These are phyloP conservation scores for Blastomyces emzantsi DNA, from an alignment of 2,329 filamentous ascomycete genomes.

Conservation along the genomic window DNA sequence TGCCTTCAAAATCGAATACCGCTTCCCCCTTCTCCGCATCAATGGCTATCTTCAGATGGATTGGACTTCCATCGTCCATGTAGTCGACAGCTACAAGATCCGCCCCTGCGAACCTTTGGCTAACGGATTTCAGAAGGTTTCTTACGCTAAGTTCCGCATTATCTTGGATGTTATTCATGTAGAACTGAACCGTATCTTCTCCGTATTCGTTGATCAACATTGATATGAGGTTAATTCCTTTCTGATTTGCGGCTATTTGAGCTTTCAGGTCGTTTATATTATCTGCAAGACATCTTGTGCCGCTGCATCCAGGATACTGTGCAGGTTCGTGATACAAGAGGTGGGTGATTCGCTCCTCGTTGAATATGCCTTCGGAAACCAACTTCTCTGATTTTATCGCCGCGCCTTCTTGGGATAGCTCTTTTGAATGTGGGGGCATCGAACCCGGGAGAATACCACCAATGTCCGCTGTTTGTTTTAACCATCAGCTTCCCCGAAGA, in stretches of 20 bases:
- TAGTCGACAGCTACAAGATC: conserved; percentile 62
- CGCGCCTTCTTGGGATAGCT: conserved; percentile 57
- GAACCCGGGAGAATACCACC: conserved; percentile 68
- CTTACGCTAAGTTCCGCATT: conserved; percentile 67
- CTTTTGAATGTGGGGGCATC: conserved; percentile 66
- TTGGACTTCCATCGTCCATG: conserved; percentile 78
- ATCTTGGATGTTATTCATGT: conserved; percentile 69
- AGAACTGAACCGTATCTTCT: conserved; percentile 62
- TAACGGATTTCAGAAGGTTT: conserved; percentile 58
- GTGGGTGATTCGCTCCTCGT: conserved; percentile 62
- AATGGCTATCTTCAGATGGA: conserved; percentile 62
- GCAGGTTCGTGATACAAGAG: conserved; percentile 62
- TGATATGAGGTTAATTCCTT: conserved; percentile 65
- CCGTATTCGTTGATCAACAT: conserved; percentile 65
- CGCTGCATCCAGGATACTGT: conserved; percentile 61
- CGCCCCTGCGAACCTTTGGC: conserved; percentile 54
- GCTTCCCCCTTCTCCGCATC: conserved; percentile 62
- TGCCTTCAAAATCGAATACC: conserved; percentile 67
- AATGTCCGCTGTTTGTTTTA: conserved; percentile 50
- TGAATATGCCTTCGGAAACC: conserved; percentile 62
- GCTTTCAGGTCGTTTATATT: conserved; percentile 78
- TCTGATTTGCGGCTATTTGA: conserved; percentile 72
- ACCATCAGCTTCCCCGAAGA: conserved; percentile 10
- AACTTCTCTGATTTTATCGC: conserved; percentile 55
- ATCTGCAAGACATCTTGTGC: conserved; percentile 65